Conservation (phyloP, 1,284 basidiomycete genomes). For the Ustilago crameri region DNA sequence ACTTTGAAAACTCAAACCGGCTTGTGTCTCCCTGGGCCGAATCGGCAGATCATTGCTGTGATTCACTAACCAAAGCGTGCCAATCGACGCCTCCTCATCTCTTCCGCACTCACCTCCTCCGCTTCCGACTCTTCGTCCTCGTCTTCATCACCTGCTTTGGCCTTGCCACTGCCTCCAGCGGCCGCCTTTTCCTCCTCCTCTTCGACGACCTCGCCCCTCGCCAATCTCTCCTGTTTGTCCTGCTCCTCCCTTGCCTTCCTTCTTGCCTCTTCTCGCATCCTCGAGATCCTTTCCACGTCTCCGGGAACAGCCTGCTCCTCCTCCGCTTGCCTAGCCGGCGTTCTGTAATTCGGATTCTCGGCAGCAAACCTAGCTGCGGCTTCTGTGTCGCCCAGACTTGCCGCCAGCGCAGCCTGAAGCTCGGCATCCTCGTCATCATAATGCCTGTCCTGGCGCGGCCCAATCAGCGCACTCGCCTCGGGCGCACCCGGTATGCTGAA, state of each 20-base stretch:
- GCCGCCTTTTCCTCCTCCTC: constrained; percentile 2
- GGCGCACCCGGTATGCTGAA: constrained; percentile 47
- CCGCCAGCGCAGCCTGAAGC: constrained; percentile 60
- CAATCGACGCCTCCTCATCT: constrained; percentile 52
- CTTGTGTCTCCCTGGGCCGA: constrained; percentile 4
- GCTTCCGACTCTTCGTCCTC: constrained; percentile 53
- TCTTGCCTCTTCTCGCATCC: constrained; percentile 53
- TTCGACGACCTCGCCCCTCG: constrained; percentile 28
- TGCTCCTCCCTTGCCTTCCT: constrained; percentile 42
- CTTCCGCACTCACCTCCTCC: constrained; percentile 54
- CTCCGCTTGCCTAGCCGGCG: not conserved
- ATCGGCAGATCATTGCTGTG: not conserved
- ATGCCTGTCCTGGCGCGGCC: constrained; percentile 41
- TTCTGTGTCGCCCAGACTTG: constrained; percentile 49
- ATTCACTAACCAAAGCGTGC: constrained; percentile 40
- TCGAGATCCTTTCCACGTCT: constrained; percentile 54
- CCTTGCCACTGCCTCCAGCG: constrained; percentile 6
- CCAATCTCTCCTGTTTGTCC: constrained; percentile 33
- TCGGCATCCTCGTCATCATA: constrained; percentile 64
- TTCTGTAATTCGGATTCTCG: constrained; percentile 14
- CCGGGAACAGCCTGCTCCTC: constrained; percentile 45
- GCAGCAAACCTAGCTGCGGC: constrained; percentile 28
- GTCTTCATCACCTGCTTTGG: constrained; percentile 35
- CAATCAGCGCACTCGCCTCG: constrained; percentile 47
- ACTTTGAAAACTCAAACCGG: constrained; percentile 2